Evolutionary conservation across 345 rosid species (phyloP), one percentile per base, ranked within the genome.

Genomic region (Laguncularia racemosa): DNA sequence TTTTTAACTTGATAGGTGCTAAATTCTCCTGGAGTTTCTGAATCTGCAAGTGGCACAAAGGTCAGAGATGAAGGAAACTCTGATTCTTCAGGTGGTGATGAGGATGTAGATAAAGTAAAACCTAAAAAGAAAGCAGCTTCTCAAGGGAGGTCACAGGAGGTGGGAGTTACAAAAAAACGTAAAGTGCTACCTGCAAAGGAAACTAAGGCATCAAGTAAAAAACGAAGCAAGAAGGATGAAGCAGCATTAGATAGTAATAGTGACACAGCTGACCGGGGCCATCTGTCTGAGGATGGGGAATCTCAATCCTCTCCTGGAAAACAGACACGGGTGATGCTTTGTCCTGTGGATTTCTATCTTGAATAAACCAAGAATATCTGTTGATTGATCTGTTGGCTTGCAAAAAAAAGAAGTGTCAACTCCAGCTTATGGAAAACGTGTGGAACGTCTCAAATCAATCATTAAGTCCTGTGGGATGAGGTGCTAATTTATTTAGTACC

Each of bases 391-490:
- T 64, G 19, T 58, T 59, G 60, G 63, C 51, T 50, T 68, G 80
- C 88, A 83, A 90, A 75, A 73, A 71, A 89, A 83, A 83, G 91
- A 83, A 73, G 69, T 71, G 70, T 54, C 75, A 48, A 69, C 83
- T 46, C 72, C 91, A 14, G 69, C 65, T 52, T 85, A 93, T 54
- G 99, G 97, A 50, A 87, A 85, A 73, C 76, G 52, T 1, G 97
- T 89, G 61, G 95, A 85, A 68, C 91, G 80, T 73, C 84, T 93
- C 4, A 93, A 79, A 80, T 79, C 90, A 62, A 73, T 86, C 53
- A 83, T 89, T 60, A 92, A 86, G 74, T 81, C 88, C 53, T 92
- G 96, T 51, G 96, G 84, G 50, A 81, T 86, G 85, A 80, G 97
- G 97, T 92, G 59, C n/a, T n/a, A n/a, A n/a, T 62, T 43, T 17